These are phyloP conservation scores for Fusarium sp. DNA, from an alignment of 2,329 filamentous ascomycete species.

Conservation along the genomic window DNA sequence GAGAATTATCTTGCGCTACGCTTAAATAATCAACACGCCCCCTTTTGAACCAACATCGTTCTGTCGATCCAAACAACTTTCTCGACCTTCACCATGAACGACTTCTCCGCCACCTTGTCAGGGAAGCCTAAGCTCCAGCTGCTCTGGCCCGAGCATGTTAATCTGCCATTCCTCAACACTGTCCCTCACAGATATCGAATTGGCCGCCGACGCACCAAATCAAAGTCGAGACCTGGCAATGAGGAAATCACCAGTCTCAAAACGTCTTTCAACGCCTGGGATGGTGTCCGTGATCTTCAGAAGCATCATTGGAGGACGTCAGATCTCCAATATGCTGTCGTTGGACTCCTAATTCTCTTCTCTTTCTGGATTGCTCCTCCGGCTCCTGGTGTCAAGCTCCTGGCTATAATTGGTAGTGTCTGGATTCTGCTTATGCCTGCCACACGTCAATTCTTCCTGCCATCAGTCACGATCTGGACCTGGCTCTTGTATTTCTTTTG, in stretches of 20 bases:
- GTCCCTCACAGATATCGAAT: slow-evolving; percentile 56
- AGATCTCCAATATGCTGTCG: slow-evolving; percentile 85
- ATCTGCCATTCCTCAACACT: slow-evolving; percentile 58
- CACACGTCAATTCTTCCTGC: slow-evolving; percentile 91
- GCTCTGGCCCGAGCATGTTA: slow-evolving; percentile 57
- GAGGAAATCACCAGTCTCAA: slow-evolving; percentile 80
- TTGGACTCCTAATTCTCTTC: slow-evolving; percentile 82
- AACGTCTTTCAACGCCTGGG: slow-evolving; percentile 83
- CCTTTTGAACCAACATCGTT: slow-evolving; percentile 12
- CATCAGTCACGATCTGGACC: slow-evolving; percentile 84
- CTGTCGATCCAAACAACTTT: slow-evolving; percentile 20
- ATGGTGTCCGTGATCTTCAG: slow-evolving; percentile 81
- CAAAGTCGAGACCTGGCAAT: slow-evolving; percentile 55
- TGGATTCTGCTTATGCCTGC: slow-evolving; percentile 82
- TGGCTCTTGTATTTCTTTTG: slow-evolving; percentile 94
- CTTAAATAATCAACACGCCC: slow-evolving; percentile 21
- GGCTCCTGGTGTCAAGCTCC: slow-evolving; percentile 82
- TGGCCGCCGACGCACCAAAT: slow-evolving; percentile 55
- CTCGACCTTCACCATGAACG: slow-evolving; percentile 52
- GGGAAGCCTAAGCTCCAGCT: slow-evolving; percentile 58
- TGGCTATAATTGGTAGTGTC: slow-evolving; percentile 74
- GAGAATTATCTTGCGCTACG: slow-evolving; percentile 11
- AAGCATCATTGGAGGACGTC: slow-evolving; percentile 84
- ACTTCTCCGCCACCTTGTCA: slow-evolving; percentile 53
- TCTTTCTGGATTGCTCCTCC: slow-evolving; percentile 85